These are phyloP conservation scores for Alliaria petiolata DNA, from an alignment of 345 rosid species.

Conservation along the genomic window DNA sequence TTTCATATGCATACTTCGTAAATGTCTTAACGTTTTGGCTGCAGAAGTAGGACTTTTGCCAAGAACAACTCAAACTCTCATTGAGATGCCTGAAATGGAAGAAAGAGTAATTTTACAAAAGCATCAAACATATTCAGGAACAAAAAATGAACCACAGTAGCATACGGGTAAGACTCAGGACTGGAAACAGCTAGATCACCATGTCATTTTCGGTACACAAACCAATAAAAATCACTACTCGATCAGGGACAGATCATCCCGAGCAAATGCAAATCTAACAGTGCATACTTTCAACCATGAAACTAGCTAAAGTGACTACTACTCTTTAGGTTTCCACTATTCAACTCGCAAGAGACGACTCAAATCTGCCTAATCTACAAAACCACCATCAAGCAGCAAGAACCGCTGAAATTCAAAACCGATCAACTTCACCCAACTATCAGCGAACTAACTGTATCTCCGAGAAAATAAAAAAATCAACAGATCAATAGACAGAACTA, in stretches of 20 bases:
- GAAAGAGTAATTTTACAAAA: not conserved
- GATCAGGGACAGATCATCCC: not conserved
- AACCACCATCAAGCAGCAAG: not conserved
- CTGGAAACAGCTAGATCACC: not conserved
- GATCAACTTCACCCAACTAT: slow-evolving; percentile 9
- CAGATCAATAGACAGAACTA: not conserved
- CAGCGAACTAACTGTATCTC: not conserved
- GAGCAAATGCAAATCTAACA: not conserved
- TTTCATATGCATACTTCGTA: slow-evolving; percentile 12
- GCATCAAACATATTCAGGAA: slow-evolving; percentile 1
- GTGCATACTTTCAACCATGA: not conserved
- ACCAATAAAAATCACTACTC: not conserved
- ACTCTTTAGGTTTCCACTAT: not conserved
- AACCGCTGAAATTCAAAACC: not conserved
- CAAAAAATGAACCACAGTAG: not conserved
- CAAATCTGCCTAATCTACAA: not conserved
- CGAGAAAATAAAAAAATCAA: not conserved
- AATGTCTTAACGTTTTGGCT: slow-evolving; percentile 17
- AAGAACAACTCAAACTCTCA: slow-evolving; percentile 22
- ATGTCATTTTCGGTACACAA: not conserved
- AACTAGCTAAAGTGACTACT: slow-evolving; percentile 6
- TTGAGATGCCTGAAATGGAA: slow-evolving; percentile 18
- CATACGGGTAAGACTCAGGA: not conserved
- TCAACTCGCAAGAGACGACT: not conserved
- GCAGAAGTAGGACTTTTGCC: not conserved